A percentile compares a stretch with the other conserved stretches of the same genome.
These are phyloP conservation scores for Goffeauzyma gilvescens DNA, from an alignment of 768 basidiomycete species.

Conservation along the genomic window DNA sequence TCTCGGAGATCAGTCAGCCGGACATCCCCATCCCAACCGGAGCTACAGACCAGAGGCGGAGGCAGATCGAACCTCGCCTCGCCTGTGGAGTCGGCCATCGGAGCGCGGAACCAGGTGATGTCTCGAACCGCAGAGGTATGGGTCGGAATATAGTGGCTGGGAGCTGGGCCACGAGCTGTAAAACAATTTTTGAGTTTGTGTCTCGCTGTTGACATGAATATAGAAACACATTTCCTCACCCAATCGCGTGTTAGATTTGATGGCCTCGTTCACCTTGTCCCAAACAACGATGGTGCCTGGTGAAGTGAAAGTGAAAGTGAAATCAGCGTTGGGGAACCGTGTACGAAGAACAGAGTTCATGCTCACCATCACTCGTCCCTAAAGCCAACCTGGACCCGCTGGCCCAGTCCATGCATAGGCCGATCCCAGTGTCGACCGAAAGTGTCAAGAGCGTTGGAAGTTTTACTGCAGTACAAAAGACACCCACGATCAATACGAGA, in stretches of 20 bases:
- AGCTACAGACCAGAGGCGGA: conserved; percentile 56
- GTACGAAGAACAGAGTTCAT: too few relatives aligned
- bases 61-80: conserved; percentile 37
- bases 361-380: conserved; percentile 62
- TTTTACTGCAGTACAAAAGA: conserved; percentile 32
- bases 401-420: conserved; percentile 73
- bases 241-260: too few relatives aligned
- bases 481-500: conserved; percentile 34
- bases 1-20: conserved; percentile 62
- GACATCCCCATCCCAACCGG: conserved; percentile 62
- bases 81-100: conserved; percentile 32
- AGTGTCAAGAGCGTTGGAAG: conserved; percentile 51
- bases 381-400: conserved; percentile 65
- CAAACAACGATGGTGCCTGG: conserved; percentile 3
- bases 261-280: conserved; percentile 6
- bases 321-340: too few relatives aligned
- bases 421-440: conserved; percentile 54
- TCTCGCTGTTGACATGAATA: too few relatives aligned
- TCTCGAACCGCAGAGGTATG: conserved; percentile 67
- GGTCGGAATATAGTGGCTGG: conserved; percentile 50
- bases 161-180: too few relatives aligned
- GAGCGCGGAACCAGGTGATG: conserved; percentile 54
- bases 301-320: too few relatives aligned
- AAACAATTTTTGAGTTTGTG: too few relatives aligned
- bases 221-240: too few relatives aligned